phyloP scores from a whole-genome alignment of 352 stramenopile genomes.

The Phytopythium delawarense region DNA sequence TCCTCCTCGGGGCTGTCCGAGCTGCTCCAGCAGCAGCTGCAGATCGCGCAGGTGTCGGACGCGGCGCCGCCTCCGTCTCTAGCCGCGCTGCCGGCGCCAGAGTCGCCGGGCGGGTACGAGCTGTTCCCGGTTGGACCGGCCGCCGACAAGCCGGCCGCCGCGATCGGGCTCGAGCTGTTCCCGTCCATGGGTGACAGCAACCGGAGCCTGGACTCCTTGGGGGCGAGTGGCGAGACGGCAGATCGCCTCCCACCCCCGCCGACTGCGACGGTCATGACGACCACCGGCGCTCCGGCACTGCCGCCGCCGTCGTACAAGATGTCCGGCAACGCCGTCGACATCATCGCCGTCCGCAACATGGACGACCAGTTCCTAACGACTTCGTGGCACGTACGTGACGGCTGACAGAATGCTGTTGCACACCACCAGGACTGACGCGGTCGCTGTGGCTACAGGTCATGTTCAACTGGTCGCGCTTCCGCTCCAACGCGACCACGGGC shows the following conservation, averaged over 20 bases:
- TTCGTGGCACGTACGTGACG: constrained; percentile 60
- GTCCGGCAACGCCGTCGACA: constrained; percentile 72
- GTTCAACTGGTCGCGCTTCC: constrained; percentile 72
- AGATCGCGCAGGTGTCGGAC: constrained; percentile 4
- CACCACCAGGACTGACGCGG: background rate
- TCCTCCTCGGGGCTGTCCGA: constrained; percentile 2
- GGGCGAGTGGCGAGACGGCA: too few species aligned
- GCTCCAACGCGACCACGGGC: constrained; percentile 46
- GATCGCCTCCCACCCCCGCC: background rate
- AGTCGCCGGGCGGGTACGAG: constrained; percentile 30
- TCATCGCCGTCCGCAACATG: constrained; percentile 66
- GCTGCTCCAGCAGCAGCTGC: constrained; percentile 4
- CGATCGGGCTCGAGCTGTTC: constrained; percentile 26
- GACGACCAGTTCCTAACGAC: constrained; percentile 57
- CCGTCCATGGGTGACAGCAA: constrained; percentile 8
- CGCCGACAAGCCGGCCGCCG: constrained; percentile 11
- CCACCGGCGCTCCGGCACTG: constrained; percentile 1
- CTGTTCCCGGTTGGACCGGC: constrained; percentile 30
- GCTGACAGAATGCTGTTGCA: background rate
- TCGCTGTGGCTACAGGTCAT: constrained; percentile 23
- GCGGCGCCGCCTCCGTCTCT: background rate
- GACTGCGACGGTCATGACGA: background rate
- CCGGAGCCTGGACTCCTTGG: constrained; percentile 1
- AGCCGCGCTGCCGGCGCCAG: constrained; percentile 8
- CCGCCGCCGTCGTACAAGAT: constrained; percentile 52